These are phyloP conservation scores for Pyrus betulifolia DNA, from an alignment of 306 rosid genomes.

Conservation along the genomic window DNA sequence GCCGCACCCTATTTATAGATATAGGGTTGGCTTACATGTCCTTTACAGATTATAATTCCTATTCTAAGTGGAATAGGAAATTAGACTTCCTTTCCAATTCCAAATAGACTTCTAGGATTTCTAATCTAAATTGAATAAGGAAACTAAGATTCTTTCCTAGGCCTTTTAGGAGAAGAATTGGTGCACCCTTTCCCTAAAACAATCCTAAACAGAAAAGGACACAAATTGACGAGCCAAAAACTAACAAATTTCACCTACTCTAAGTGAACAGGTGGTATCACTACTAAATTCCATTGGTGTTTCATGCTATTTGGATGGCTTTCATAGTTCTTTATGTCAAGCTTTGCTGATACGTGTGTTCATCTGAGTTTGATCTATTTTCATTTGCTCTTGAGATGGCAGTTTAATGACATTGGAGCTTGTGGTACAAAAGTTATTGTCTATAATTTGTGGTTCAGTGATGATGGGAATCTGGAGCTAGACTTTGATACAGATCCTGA, in stretches of 20 bases:
- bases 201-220: too few relatives aligned
- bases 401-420: slow-evolving; percentile 78
- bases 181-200: too few relatives aligned
- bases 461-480: slow-evolving; percentile 61
- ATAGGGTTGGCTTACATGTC: too few relatives aligned
- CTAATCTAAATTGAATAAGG: too few relatives aligned
- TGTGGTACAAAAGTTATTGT: slow-evolving; percentile 86
- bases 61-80: too few relatives aligned
- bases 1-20: too few relatives aligned
- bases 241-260: background rate
- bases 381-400: slow-evolving; percentile 18
- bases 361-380: background rate
- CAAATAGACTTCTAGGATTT: too few relatives aligned
- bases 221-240: too few relatives aligned
- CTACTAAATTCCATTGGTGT: background rate
- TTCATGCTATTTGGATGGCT: background rate
- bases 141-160: too few relatives aligned
- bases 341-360: background rate
- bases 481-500: slow-evolving; percentile 60
- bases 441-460: slow-evolving; percentile 78
- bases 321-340: background rate
- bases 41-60: too few relatives aligned
- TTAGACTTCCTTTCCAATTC: too few relatives aligned
- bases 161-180: too few relatives aligned
- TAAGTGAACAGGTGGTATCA: background rate